Evolutionary conservation across 2,329 filamentous ascomycete genomes (phyloP), one percentile per base, ranked within the genome.

Genomic region (Scytalidium sp.): DNA sequence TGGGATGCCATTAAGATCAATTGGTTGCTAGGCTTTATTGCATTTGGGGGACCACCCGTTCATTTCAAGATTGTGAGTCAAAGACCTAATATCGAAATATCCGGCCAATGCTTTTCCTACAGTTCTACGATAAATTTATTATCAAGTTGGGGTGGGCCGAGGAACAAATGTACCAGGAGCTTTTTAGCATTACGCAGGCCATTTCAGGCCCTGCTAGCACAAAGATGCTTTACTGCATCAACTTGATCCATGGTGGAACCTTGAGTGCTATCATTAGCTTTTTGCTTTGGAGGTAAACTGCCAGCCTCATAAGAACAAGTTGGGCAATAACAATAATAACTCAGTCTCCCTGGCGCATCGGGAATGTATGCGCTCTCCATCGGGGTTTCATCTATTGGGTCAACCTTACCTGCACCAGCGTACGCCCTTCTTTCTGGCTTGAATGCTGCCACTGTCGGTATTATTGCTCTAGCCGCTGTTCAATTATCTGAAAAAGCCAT

Each of bases 391-490:
- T 76, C 70, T 27, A 79, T 90, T 21, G 70, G 71, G 3, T 74
- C 80, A 1, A 71, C 72, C 0, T 72, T 90, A 0, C 86, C 86
- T 0, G 61, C 67, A 0, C 73, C 79, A 0, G 85, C 81, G 0
- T 90, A 89, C 58, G 84, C 85, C 0, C 70, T 90, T 0, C 71
- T 90, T 0, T 87, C 83, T 0, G 87, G 87, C 0, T 72, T 90
- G 3, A 90, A 90, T 58, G 79, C 85, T 0, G 79, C 84, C 0
- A 88, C 84, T 0, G 86, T 90, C 0, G 87, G 87, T 0, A 79
- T 90, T 21, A 81, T 90, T 47, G 82, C 84, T 0, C 68, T 90
- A 0, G 85, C 87, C 1, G 86, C 84, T 0, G 81, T 88, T 0
- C 70, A 87, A 61, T 72, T 90, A 0, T 79, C 84, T 0, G 71